Evolutionary conservation across 2,329 filamentous ascomycete species (phyloP).

Genomic region (Paecilomyces formosus): DNA sequence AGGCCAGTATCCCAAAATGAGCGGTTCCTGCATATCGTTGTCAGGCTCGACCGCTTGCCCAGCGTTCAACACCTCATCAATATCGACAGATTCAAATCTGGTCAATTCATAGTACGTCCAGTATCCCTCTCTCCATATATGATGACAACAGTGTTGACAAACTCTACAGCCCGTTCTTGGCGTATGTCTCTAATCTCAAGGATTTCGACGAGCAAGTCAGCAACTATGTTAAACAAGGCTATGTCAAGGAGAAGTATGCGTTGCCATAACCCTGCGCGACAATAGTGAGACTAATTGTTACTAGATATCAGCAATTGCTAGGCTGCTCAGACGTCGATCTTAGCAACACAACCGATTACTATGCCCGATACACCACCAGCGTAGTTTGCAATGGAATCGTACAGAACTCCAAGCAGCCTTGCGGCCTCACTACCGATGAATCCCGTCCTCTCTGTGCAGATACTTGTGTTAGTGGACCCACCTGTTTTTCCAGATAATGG

Average conservation of each 20-base stretch:
- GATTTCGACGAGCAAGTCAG: slow-evolving; percentile 72
- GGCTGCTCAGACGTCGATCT: slow-evolving; percentile 74
- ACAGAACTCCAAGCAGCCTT: slow-evolving; percentile 72
- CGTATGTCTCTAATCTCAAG: slow-evolving; percentile 65
- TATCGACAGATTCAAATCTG: slow-evolving; percentile 56
- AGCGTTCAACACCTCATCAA: slow-evolving; percentile 63
- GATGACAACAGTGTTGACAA: slow-evolving; percentile 20
- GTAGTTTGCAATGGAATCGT: slow-evolving; percentile 91
- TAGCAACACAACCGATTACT: slow-evolving; percentile 70
- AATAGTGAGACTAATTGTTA: slow-evolving; percentile 5
- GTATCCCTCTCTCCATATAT: slow-evolving; percentile 10
- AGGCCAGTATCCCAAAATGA: slow-evolving; percentile 19
- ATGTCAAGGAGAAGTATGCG: slow-evolving; percentile 69
- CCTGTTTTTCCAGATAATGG: slow-evolving; percentile 1
- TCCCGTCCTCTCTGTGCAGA: slow-evolving; percentile 79
- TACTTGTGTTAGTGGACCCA: slow-evolving; percentile 60
- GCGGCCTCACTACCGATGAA: slow-evolving; percentile 56
- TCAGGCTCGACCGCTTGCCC: slow-evolving; percentile 62
- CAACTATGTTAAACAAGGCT: slow-evolving; percentile 65
- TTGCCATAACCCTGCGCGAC: not conserved
- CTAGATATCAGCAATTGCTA: slow-evolving; percentile 71
- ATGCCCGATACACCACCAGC: slow-evolving; percentile 87
- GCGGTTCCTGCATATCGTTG: slow-evolving; percentile 56
- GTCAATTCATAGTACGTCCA: slow-evolving; percentile 57
- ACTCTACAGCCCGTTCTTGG: slow-evolving; percentile 66